Evolutionary conservation across 805 yeast genomes (phyloP).

Genomic region (Ogataea nakhonphanomensis): DNA sequence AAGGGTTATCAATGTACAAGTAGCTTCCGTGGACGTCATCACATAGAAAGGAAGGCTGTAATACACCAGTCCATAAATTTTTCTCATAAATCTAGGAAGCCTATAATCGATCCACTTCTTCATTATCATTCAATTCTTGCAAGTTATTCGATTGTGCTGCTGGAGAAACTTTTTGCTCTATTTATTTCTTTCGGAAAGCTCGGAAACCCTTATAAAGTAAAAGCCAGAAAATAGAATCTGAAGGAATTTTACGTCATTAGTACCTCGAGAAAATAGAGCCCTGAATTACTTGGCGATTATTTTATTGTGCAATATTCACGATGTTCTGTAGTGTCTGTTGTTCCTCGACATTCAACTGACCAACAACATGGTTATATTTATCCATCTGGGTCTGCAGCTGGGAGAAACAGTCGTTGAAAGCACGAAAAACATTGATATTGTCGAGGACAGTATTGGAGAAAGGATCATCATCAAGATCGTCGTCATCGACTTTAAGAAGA

Average conservation of each 20-base stretch:
- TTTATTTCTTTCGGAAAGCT: conserved; percentile 1
- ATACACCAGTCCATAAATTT: conserved; percentile 15
- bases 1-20: conserved; percentile 15
- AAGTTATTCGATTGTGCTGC: background rate
- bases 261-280: background rate
- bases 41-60: conserved; percentile 23
- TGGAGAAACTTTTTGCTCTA: background rate
- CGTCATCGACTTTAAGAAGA: conserved; percentile 51
- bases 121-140: background rate
- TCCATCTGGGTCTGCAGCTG: conserved; percentile 46
- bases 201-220: background rate
- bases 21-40: conserved; percentile 21
- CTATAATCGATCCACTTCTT: background rate
- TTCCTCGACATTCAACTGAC: conserved; percentile 23
- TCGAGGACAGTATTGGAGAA: conserved; percentile 78
- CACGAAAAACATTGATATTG: conserved; percentile 63
- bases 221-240: conserved; percentile 3
- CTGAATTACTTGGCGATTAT: background rate
- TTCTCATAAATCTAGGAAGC: conserved; percentile 2
- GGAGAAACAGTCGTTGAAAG: conserved; percentile 54
- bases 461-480: conserved; percentile 80
- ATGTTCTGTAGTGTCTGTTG: conserved; percentile 21
- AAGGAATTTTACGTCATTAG: conserved; percentile 2
- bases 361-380: conserved; percentile 24
- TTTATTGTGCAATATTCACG: conserved; percentile 10